Conservation (phyloP, 2,329 filamentous ascomycete genomes). For the Diaporthe vaccinii region DNA sequence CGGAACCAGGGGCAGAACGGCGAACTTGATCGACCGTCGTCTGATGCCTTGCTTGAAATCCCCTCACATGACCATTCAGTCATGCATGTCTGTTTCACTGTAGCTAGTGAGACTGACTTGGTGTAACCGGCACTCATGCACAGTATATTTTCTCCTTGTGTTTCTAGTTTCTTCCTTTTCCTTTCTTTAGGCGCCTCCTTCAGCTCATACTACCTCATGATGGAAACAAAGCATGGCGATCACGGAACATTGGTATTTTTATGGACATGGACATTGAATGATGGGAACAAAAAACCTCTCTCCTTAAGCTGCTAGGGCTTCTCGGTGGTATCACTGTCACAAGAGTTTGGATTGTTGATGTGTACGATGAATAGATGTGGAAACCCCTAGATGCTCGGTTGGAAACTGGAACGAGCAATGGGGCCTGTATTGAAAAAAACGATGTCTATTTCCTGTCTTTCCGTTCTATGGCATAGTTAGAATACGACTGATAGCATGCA, state of each 20-base stretch:
- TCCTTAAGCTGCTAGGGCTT: background rate
- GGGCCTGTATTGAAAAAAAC: background rate
- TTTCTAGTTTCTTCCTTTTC: background rate
- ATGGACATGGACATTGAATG: slow-evolving; percentile 4
- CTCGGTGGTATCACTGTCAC: background rate
- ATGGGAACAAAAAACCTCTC: background rate
- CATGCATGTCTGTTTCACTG: slow-evolving; percentile 11
- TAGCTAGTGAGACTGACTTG: background rate
- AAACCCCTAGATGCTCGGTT: background rate
- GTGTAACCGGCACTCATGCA: slow-evolving; percentile 5
- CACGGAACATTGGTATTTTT: slow-evolving; percentile 1
- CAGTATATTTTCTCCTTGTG: background rate
- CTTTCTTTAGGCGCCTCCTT: background rate
- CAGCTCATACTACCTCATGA: slow-evolving; percentile 3
- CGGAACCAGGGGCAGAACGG: background rate
- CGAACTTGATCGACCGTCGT: background rate
- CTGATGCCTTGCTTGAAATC: background rate
- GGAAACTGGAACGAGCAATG: background rate
- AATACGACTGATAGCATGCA: background rate
- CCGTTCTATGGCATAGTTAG: background rate
- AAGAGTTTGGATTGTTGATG: background rate
- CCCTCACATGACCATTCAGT: slow-evolving; percentile 10
- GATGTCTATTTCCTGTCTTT: background rate
- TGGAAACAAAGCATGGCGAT: slow-evolving; percentile 28
- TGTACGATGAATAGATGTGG: slow-evolving; percentile 9